Percentiles rank a stretch among this genome's conserved stretches.
phyloP scores from a whole-genome alignment of 257 asterid genomes.

The Solanum etuberosum region DNA sequence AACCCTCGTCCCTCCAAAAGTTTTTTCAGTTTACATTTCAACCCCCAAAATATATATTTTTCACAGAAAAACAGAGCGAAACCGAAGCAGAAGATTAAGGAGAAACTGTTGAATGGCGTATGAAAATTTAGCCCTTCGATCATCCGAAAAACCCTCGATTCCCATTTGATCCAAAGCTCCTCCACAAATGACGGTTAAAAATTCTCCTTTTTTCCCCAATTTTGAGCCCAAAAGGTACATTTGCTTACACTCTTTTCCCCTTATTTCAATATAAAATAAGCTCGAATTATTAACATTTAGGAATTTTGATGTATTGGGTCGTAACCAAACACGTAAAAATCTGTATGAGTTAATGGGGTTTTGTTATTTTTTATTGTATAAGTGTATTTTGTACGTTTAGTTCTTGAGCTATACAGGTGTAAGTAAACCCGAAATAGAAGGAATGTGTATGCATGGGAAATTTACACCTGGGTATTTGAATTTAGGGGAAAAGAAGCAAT shows the following conservation, averaged over 20 bases:
- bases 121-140: conserved; percentile 15
- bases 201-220: conserved; percentile 7
- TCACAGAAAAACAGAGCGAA: neutral
- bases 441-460: conserved; percentile 1
- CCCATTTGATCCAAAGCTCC: conserved; percentile 1
- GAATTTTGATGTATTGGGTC: neutral
- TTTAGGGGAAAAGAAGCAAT: neutral
- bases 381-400: neutral
- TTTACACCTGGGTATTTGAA: neutral
- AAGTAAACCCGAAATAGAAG: conserved; percentile 16
- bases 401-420: conserved; percentile 23
- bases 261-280: neutral
- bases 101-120: conserved; percentile 10
- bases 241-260: neutral
- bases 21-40: neutral
- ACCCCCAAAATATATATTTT: neutral
- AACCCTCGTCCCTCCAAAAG: neutral
- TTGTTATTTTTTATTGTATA: neutral
- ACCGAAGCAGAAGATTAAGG: neutral
- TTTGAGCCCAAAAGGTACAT: conserved; percentile 25
- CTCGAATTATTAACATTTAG: neutral
- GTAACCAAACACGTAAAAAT: neutral
- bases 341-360: neutral
- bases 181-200: conserved; percentile 23
- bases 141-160: conserved; percentile 10